Conservation (phyloP, 208 protist genomes). For the Kentomonas sorsogonicus region DNA sequence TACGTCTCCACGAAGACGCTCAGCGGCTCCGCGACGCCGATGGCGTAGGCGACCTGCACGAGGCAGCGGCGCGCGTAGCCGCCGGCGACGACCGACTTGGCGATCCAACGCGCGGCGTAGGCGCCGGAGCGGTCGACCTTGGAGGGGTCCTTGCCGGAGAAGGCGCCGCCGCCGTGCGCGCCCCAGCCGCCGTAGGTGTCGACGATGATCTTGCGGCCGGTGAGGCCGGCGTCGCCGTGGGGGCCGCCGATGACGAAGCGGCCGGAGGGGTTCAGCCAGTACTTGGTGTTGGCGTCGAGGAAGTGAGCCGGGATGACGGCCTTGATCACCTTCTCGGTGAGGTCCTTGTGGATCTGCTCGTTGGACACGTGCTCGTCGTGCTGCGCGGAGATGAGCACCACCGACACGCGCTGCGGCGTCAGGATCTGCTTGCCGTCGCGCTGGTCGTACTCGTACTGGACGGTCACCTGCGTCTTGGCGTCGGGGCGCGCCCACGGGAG, state of each 20-base stretch:
- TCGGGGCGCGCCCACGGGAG: slow-evolving; percentile 97
- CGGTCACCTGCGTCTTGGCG: slow-evolving; percentile 99
- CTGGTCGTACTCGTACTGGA: slow-evolving; percentile 96
- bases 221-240: slow-evolving; percentile 98
- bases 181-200: slow-evolving; percentile 99
- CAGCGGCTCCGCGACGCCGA: slow-evolving; percentile 97
- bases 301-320: slow-evolving; percentile 92
- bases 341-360: slow-evolving; percentile 88
- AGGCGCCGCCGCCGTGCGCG: slow-evolving; percentile 99
- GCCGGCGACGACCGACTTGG: slow-evolving; percentile 97
- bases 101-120: slow-evolving; percentile 99
- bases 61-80: slow-evolving; percentile 92
- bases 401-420: slow-evolving; percentile 94
- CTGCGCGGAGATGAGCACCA: slow-evolving; percentile 99
- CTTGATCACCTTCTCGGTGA: slow-evolving; percentile 95
- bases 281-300: slow-evolving; percentile 95
- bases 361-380: slow-evolving; percentile 95
- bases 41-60: slow-evolving; percentile 99
- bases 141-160: slow-evolving; percentile 99
- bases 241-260: slow-evolving; percentile 99
- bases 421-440: slow-evolving; percentile 79
- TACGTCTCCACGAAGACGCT: slow-evolving; percentile 99
- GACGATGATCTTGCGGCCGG: slow-evolving; percentile 99
- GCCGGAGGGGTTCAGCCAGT: slow-evolving; percentile 99
- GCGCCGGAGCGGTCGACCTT: slow-evolving; percentile 99